phyloP scores from a whole-genome alignment of 2,329 filamentous ascomycete species.

The Dendryphion nanum region DNA sequence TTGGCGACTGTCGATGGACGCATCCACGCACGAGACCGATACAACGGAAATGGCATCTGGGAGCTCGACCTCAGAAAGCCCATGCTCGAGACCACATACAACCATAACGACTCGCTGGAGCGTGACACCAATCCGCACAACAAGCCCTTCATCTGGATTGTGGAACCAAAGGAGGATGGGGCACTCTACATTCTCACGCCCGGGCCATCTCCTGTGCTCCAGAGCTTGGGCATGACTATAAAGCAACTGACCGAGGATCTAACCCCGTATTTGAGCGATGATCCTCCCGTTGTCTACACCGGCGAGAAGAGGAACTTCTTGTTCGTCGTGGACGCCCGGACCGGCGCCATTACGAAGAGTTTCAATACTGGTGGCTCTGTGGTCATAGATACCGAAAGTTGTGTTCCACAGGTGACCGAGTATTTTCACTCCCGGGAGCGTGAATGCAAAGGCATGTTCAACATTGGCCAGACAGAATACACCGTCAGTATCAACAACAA shows the following conservation, averaged over 20 bases:
- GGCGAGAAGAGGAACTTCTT: slow-evolving; percentile 89
- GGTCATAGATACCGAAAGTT: slow-evolving; percentile 70
- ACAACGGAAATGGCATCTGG: slow-evolving; percentile 82
- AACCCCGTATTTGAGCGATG: slow-evolving; percentile 71
- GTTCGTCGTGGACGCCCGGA: slow-evolving; percentile 84
- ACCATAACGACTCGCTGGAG: slow-evolving; percentile 59
- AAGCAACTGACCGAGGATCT: slow-evolving; percentile 85
- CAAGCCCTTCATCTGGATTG: slow-evolving; percentile 90
- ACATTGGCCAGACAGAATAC: slow-evolving; percentile 84
- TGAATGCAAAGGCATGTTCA: slow-evolving; percentile 78
- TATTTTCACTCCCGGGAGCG: slow-evolving; percentile 47
- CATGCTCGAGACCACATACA: slow-evolving; percentile 86
- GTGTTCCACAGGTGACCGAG: slow-evolving; percentile 61
- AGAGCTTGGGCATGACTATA: slow-evolving; percentile 70
- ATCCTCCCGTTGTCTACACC: slow-evolving; percentile 78
- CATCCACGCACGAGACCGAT: slow-evolving; percentile 86
- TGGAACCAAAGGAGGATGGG: slow-evolving; percentile 87
- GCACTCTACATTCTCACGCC: slow-evolving; percentile 84
- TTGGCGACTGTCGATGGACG: slow-evolving; percentile 99
- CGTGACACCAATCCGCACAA: slow-evolving; percentile 47
- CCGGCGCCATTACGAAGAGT: slow-evolving; percentile 76
- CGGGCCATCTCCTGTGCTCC: slow-evolving; percentile 58
- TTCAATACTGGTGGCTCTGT: slow-evolving; percentile 74
- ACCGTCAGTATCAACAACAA: slow-evolving; percentile 79
- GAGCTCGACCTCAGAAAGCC: slow-evolving; percentile 78